Evolutionary conservation across 805 yeast genomes (phyloP).

Genomic region (Saturnispora dispora): DNA sequence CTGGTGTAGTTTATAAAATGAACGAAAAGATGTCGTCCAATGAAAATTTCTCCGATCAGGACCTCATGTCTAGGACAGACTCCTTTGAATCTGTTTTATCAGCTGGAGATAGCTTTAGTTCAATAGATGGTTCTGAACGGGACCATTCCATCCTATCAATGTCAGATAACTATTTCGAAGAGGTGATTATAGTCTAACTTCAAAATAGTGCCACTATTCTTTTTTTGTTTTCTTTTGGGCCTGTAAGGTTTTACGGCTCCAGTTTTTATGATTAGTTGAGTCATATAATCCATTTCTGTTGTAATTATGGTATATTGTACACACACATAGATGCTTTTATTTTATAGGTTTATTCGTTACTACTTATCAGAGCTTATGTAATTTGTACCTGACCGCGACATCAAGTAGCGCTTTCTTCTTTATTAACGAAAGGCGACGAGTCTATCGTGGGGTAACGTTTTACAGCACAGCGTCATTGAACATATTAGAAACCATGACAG

Average conservation of each 20-base stretch:
- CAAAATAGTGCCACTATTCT: background rate
- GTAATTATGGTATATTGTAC: background rate
- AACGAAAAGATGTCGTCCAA: background rate
- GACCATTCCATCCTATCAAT: constrained; percentile 3
- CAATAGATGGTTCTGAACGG: background rate
- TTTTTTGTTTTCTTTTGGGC: background rate
- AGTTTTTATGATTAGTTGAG: background rate
- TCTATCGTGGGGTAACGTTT: background rate
- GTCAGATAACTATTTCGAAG: constrained; percentile 8
- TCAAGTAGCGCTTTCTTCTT: background rate
- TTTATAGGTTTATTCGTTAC: background rate
- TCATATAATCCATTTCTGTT: background rate
- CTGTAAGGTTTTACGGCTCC: background rate
- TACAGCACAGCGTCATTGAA: background rate
- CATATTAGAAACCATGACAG: background rate
- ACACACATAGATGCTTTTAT: background rate
- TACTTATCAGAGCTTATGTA: background rate
- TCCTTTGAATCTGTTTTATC: constrained; percentile 1
- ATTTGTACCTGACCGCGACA: background rate
- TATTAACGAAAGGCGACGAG: background rate
- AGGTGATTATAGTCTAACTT: constrained; percentile 2
- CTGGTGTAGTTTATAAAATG: constrained; percentile 17
- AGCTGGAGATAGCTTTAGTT: background rate
- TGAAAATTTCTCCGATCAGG: background rate
- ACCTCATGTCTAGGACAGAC: background rate